Evolutionary conservation across 2,329 filamentous ascomycete genomes (phyloP).

Genomic region (Epichloe sylvatica): DNA sequence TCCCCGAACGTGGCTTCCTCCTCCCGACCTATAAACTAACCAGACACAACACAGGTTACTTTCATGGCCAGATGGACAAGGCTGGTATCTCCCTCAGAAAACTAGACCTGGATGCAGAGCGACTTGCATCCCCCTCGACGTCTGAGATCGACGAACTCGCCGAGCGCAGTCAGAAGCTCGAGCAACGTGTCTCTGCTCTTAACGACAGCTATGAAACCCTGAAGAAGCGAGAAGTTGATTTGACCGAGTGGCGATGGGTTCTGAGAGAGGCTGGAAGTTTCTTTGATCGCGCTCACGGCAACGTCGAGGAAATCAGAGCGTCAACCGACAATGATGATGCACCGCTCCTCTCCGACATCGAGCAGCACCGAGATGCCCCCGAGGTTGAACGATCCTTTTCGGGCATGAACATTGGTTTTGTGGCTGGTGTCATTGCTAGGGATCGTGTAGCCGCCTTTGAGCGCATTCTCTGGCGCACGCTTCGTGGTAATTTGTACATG

Average conservation of each 20-base stretch:
- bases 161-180: conserved; percentile 81
- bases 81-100: conserved; percentile 72
- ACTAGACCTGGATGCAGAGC: conserved; percentile 79
- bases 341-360: conserved; percentile 81
- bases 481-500: conserved; percentile 98
- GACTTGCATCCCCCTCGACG: conserved; percentile 74
- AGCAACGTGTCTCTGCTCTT: conserved; percentile 78
- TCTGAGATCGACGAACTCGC: conserved; percentile 93
- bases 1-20: conserved; percentile 1
- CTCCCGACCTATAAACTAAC: conserved; percentile 16
- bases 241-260: conserved; percentile 98
- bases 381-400: conserved; percentile 79
- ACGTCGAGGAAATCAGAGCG: conserved; percentile 89
- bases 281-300: conserved; percentile 90
- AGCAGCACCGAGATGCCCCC: conserved; percentile 58
- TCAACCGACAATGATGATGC: conserved; percentile 87
- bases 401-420: conserved; percentile 97
- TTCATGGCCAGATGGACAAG: conserved; percentile 92
- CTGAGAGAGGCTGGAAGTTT: conserved; percentile 91
- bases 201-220: conserved; percentile 98
- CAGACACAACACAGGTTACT: conserved; percentile 57
- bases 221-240: conserved; percentile 92
- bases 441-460: conserved; percentile 93
- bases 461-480: conserved; percentile 90
- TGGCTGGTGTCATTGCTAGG: conserved; percentile 85